phyloP scores from a whole-genome alignment of 306 rosid species.

The Trichosanthes truncata region DNA sequence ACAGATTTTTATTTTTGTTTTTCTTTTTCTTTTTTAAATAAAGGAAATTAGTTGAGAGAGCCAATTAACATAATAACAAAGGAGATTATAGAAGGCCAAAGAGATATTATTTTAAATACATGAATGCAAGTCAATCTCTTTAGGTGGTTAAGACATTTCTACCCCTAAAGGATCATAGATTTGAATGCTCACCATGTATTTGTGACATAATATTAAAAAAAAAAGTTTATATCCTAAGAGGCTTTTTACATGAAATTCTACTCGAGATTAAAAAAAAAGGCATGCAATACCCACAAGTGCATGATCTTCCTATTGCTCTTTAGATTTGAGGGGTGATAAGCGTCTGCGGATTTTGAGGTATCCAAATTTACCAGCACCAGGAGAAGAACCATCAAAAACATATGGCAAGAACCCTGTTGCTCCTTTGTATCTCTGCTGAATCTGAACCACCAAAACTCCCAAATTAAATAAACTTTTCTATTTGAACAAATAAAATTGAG shows the following conservation, averaged over 20 bases:
- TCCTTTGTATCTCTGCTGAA: constrained; percentile 78
- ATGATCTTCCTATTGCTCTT: background rate
- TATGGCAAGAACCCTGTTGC: constrained; percentile 82
- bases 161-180: background rate
- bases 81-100: background rate
- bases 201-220: background rate
- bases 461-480: background rate
- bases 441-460: constrained; percentile 29
- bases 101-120: background rate
- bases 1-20: background rate
- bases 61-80: background rate
- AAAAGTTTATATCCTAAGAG: background rate
- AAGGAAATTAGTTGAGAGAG: background rate
- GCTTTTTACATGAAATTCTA: background rate
- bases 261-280: background rate
- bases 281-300: too few species aligned
- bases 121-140: background rate
- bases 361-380: constrained; percentile 86
- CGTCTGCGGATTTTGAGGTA: constrained; percentile 53
- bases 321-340: background rate
- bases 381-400: constrained; percentile 89
- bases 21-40: background rate
- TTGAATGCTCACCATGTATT: background rate
- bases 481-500: background rate
- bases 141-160: background rate